phyloP scores from a whole-genome alignment of 768 basidiomycete species.

The Suillus sp. region DNA sequence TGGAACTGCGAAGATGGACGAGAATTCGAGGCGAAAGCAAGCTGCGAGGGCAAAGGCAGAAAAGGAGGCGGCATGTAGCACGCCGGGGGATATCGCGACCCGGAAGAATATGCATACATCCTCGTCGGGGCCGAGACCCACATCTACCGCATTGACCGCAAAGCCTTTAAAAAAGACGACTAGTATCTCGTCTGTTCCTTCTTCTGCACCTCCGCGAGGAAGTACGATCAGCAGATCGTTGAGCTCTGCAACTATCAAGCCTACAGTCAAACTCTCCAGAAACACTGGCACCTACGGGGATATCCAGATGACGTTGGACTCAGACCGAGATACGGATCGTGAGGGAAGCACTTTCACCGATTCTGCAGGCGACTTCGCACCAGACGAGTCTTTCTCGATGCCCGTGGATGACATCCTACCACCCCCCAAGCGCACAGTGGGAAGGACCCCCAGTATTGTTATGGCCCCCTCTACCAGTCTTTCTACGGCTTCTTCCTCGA shows the following conservation, averaged over 20 bases:
- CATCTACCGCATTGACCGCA: neutral
- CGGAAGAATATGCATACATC: neutral
- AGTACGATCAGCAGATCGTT: neutral
- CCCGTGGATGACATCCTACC: neutral
- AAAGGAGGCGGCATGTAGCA: slow-evolving; percentile 16
- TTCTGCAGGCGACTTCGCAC: neutral
- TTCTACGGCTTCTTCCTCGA: neutral
- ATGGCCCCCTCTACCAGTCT: neutral
- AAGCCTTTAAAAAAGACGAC: neutral
- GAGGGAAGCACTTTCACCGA: neutral
- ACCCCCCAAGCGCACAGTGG: neutral
- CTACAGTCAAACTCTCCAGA: neutral
- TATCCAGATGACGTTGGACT: neutral
- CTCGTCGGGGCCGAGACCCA: neutral
- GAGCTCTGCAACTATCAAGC: slow-evolving; percentile 1
- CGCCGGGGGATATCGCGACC: neutral
- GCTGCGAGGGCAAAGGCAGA: slow-evolving; percentile 15
- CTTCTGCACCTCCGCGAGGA: neutral
- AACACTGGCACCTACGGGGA: neutral
- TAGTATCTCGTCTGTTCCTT: neutral
- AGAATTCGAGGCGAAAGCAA: slow-evolving; percentile 31
- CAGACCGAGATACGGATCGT: neutral
- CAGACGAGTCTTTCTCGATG: slow-evolving; percentile 4
- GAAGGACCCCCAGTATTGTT: neutral
- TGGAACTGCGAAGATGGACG: slow-evolving; percentile 25